These are phyloP conservation scores for Lachnellula cervina DNA, from an alignment of 2,329 filamentous ascomycete genomes.

Conservation along the genomic window DNA sequence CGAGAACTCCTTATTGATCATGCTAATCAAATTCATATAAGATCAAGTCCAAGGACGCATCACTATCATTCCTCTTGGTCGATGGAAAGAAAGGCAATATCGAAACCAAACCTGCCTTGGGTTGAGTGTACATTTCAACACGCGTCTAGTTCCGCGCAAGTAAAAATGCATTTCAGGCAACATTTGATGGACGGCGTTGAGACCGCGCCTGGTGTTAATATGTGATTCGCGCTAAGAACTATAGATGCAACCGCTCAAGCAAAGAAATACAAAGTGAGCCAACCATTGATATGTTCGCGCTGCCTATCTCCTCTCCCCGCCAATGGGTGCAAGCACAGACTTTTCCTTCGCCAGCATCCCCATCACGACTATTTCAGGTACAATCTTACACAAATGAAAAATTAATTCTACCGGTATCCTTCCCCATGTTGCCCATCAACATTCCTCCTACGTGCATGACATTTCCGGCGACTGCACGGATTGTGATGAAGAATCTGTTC, in stretches of 20 bases:
- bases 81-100: neutral
- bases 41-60: no score
- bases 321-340: constrained; percentile 3
- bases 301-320: constrained; percentile 5
- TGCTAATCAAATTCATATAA: no score
- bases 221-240: constrained; percentile 25
- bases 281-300: constrained; percentile 18
- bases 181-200: constrained; percentile 1
- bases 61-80: no score
- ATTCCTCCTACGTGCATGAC: neutral
- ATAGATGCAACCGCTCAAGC: constrained; percentile 29
- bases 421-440: neutral
- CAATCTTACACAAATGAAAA: constrained; percentile 18
- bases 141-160: neutral
- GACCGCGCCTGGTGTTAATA: constrained; percentile 10
- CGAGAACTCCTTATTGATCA: neutral
- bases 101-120: no score
- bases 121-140: neutral
- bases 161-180: neutral
- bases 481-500: neutral
- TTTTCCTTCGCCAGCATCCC: constrained; percentile 7
- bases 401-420: constrained; percentile 9
- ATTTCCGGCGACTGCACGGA: constrained; percentile 1
- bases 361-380: constrained; percentile 10
- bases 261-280: constrained; percentile 29